Evolutionary conservation across 805 yeast species (phyloP), one percentile per base, ranked within the genome.

Genomic region (Middelhovenomyces tepae): DNA sequence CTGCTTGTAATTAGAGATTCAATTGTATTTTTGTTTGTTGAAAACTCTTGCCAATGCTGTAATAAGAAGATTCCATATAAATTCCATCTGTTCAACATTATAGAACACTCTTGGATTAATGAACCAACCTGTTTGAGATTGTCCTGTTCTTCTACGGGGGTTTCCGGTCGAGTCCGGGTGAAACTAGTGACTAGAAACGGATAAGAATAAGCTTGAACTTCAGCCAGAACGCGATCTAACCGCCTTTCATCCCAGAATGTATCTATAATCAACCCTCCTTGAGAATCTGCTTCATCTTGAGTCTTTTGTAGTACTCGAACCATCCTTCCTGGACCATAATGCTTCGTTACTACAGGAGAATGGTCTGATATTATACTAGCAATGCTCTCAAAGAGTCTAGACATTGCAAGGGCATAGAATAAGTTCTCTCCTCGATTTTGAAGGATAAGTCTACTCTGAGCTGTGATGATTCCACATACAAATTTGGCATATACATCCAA

Each of bases 241-340:
- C 76, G 64, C 42, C 83, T 69, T 18, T 73, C 68, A 45, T 87
- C 96, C 60, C 77, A 71, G 48, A 83, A 84, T 0, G 91, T 82
- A 54, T 89, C 97, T 35, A 82, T 65, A 3, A 91, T 81, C 27
- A 91, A 63, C 1, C 94, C 93, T 16, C 89, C 78, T 51, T 91
- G 98, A n/a, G 87, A 66, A 51, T 91, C 98, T 19, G 91, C 78
- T 51, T 91, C 98, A 31, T 71, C 64, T 56, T 89, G 94, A 20
- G 91, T 78, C 31, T 72, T 71, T 13, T 70, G 73, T 45, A 87
- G 67, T 7, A 89, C 86, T 21, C 67, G 67, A 2, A 68, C 59
- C 65, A 87, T 75, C 16, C 57, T 51, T 4, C 52, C 54, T 2
- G 60, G 59, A 13, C 89, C 94, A 50, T 91, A 91, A 50, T 77